Conservation (phyloP, 2,329 filamentous ascomycete species). For the Phialophora expanda region DNA sequence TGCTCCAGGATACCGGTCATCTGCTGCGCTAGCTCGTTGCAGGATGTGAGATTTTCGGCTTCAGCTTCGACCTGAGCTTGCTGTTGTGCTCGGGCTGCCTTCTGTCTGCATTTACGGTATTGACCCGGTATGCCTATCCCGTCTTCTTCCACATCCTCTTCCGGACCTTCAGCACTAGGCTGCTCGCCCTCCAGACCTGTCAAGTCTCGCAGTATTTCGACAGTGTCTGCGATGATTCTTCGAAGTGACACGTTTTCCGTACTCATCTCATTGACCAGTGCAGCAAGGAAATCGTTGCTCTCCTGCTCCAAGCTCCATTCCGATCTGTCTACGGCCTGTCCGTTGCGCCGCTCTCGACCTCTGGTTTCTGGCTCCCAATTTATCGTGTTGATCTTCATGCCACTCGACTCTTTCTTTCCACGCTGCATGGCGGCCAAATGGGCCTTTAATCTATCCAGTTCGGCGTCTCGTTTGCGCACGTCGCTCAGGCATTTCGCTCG, state of each 20-base stretch:
- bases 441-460: conserved; percentile 86
- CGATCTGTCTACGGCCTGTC: conserved; percentile 57
- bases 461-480: conserved; percentile 84
- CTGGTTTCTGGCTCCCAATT: conserved; percentile 47
- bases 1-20: conserved; percentile 80
- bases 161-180: conserved; percentile 22
- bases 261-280: conserved; percentile 69
- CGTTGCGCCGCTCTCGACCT: conserved; percentile 42
- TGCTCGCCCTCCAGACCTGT: conserved; percentile 57
- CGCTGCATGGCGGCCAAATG: conserved; percentile 75
- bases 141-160: conserved; percentile 33
- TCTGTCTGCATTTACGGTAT: conserved; percentile 35
- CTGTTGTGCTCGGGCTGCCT: conserved; percentile 12
- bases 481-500: conserved; percentile 88
- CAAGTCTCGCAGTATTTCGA: conserved; percentile 68
- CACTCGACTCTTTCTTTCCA: conserved; percentile 57
- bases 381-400: conserved; percentile 55
- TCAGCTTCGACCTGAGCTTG: conserved; percentile 7
- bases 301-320: conserved; percentile 78
- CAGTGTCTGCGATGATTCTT: conserved; percentile 70
- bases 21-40: conserved; percentile 72
- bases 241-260: conserved; percentile 90
- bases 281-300: conserved; percentile 84
- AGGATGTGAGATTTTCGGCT: conserved; percentile 55
- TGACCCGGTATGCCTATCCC: conserved; percentile 40